These are phyloP conservation scores for Ophiostoma himal-ulmi DNA, from an alignment of 2,329 filamentous ascomycete genomes.

Conservation along the genomic window DNA sequence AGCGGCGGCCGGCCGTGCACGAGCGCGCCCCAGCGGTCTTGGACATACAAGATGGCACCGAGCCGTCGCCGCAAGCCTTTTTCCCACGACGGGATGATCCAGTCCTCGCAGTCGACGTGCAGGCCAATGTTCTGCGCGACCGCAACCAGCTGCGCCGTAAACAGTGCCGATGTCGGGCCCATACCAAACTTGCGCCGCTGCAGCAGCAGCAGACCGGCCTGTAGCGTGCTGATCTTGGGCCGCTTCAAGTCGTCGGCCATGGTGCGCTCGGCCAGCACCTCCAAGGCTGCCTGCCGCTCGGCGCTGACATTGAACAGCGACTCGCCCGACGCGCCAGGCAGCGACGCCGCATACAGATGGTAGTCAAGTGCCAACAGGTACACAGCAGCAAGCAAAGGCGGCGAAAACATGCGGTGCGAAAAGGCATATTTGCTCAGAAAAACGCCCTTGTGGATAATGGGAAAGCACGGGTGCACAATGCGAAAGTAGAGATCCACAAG, in stretches of 20 bases:
- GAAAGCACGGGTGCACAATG: conserved; percentile 73
- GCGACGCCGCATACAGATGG: conserved; percentile 7
- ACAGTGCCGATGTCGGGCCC: conserved; percentile 72
- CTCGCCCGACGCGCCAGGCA: neutral
- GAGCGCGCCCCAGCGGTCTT: conserved; percentile 78
- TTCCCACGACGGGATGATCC: conserved; percentile 86
- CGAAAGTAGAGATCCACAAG: conserved; percentile 77
- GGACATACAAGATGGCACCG: conserved; percentile 88
- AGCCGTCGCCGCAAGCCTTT: conserved; percentile 76
- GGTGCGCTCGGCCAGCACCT: conserved; percentile 10
- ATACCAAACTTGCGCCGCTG: conserved; percentile 51
- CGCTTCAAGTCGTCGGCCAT: conserved; percentile 61
- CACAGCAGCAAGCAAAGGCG: conserved; percentile 70
- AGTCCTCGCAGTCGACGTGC: conserved; percentile 78
- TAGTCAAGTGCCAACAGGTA: conserved; percentile 67
- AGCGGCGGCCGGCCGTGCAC: conserved; percentile 60
- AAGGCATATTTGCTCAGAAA: conserved; percentile 73
- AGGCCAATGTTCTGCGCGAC: conserved; percentile 80
- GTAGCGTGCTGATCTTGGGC: conserved; percentile 75
- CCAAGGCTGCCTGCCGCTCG: conserved; percentile 8
- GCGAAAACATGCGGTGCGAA: conserved; percentile 67
- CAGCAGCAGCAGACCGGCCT: conserved; percentile 68
- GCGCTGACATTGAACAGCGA: neutral
- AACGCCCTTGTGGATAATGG: conserved; percentile 73
- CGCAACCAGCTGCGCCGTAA: conserved; percentile 81